Evolutionary conservation across 306 rosid species (phyloP).

Genomic region (Sindora glabra): DNA sequence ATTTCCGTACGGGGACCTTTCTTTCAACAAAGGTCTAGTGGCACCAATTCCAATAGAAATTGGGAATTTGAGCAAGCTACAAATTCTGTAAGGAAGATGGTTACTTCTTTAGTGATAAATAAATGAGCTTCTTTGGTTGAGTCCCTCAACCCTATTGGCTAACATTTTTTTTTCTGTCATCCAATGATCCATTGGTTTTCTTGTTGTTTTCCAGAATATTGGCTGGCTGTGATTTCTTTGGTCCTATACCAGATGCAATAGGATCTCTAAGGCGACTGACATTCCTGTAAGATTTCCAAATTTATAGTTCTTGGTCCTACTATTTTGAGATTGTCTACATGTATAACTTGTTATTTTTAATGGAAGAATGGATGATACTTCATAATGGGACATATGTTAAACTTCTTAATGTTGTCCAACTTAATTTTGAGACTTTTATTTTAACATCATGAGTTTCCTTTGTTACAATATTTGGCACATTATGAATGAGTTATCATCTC

Average conservation of each 20-base stretch:
- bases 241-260: conserved; percentile 55
- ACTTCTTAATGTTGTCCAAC: neutral
- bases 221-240: conserved; percentile 59
- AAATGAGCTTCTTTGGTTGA: conserved; percentile 7
- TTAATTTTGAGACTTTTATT: neutral
- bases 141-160: too few species aligned
- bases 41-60: conserved; percentile 53
- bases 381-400: neutral
- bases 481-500: neutral
- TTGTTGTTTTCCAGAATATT: conserved; percentile 37
- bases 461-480: conserved; percentile 1
- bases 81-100: conserved; percentile 41
- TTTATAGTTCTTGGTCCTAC: too few species aligned
- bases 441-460: neutral
- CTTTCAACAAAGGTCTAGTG: conserved; percentile 41
- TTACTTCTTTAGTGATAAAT: neutral
- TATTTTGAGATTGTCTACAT: neutral
- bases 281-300: conserved; percentile 75
- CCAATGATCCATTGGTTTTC: neutral
- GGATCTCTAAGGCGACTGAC: conserved; percentile 48
- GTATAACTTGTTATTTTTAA: neutral
- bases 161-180: neutral
- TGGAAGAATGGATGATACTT: neutral
- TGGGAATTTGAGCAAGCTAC: conserved; percentile 48
- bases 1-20: conserved; percentile 52